phyloP scores from a whole-genome alignment of 441 rosid genomes.

The Erysimum cheiri region DNA sequence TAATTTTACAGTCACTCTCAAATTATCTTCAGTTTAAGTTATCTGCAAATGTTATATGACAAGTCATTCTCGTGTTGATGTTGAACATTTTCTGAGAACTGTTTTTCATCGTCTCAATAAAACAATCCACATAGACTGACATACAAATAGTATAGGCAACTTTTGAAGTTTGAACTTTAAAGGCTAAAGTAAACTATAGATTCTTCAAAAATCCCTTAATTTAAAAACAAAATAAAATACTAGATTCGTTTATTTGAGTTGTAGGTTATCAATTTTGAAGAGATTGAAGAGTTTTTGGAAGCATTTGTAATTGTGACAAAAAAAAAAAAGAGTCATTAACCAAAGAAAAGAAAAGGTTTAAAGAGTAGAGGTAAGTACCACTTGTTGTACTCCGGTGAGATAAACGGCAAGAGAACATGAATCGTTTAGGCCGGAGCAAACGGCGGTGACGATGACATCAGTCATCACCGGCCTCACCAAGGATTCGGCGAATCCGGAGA shows the following conservation, averaged over 20 bases:
- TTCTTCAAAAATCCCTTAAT: neutral
- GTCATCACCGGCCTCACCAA: conserved; percentile 69
- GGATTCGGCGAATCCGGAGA: conserved; percentile 48
- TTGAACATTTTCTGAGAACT: neutral
- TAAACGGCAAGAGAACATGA: conserved; percentile 89
- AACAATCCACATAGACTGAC: neutral
- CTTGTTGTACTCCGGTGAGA: conserved; percentile 81
- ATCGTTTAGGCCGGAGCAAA: conserved; percentile 64
- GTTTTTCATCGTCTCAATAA: neutral
- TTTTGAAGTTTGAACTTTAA: neutral
- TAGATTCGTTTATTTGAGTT: neutral
- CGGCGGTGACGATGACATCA: conserved; percentile 78
- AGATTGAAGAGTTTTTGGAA: neutral
- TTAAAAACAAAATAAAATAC: neutral
- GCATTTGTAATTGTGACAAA: neutral
- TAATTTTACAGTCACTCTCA: neutral
- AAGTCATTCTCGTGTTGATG: neutral
- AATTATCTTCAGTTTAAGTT: neutral
- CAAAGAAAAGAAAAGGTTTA: neutral
- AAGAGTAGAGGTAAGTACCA: conserved; percentile 46
- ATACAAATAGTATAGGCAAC: too few relatives aligned
- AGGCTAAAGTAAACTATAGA: neutral
- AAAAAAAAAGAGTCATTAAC: neutral
- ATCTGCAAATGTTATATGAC: neutral
- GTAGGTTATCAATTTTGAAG: neutral